Evolutionary conservation across 2,329 filamentous ascomycete genomes (phyloP).

Genomic region (Fusarium domesticum): DNA sequence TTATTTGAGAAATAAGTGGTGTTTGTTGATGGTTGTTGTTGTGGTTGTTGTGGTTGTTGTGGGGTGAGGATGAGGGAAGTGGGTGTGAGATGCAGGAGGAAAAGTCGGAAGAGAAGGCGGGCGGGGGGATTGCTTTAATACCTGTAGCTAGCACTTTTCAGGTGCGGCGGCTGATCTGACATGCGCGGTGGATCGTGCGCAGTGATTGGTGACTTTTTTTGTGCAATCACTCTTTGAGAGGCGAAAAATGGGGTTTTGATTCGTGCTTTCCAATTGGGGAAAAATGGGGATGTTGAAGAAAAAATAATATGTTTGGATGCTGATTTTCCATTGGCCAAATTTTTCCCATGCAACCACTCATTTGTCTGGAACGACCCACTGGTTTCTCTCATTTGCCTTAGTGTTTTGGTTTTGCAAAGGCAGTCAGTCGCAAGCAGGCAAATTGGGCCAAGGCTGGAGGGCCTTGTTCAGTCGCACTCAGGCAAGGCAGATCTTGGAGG

Average conservation of each 20-base stretch:
- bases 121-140: constrained; percentile 48
- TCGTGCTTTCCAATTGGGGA: constrained; percentile 11
- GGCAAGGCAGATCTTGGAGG: constrained; percentile 9
- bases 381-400: constrained; percentile 3
- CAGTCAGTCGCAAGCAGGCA: constrained; percentile 20
- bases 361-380: constrained; percentile 4
- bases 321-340: constrained; percentile 29
- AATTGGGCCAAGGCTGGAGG: too few relatives aligned
- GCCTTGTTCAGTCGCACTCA: too few relatives aligned
- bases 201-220: constrained; percentile 21
- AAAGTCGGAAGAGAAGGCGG: constrained; percentile 36
- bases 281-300: constrained; percentile 18
- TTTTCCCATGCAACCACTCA: constrained; percentile 3
- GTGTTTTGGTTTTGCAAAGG: constrained; percentile 10
- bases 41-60: constrained; percentile 24
- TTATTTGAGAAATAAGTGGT: constrained; percentile 30
- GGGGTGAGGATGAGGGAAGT: constrained; percentile 30
- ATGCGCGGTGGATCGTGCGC: constrained; percentile 22
- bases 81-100: constrained; percentile 43
- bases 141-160: constrained; percentile 30
- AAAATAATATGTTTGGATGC: constrained; percentile 20
- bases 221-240: constrained; percentile 27
- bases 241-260: constrained; percentile 16
- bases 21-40: constrained; percentile 22
- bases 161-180: constrained; percentile 40